Evolutionary conservation across 1,139 yeast genomes (phyloP), one percentile per base, ranked within the genome.

Genomic region (Geotrichum phurueaensis): DNA sequence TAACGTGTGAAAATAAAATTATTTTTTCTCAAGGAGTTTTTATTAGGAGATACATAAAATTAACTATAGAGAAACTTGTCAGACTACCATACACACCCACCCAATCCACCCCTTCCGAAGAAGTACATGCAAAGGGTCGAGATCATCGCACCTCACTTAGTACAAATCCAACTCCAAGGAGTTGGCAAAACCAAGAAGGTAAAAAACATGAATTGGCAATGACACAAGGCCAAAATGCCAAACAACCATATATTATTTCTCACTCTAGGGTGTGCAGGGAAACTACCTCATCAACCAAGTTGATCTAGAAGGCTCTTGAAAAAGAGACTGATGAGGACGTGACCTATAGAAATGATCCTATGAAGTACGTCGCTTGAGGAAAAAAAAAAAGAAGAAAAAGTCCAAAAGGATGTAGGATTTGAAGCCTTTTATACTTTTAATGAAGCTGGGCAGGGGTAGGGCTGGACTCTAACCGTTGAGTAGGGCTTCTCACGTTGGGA

Each of bases 321-420:
- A 25, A 88, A 94, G 96, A 89, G 60, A 48, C 58, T 36, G 86
- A 88, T 96, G 89, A 95, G 89, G 96, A 89, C 96, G 96, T 89
- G 87, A 86, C 89, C 97, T 90, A 92, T 92, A 92, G 97, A 92
- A 91, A 92, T 92, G 98, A 92, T 91, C 97, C 97, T 89, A 90
- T 85, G 89, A 85, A 85, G 89, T 85, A 85, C 88, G 89, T 59
- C 62, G 58, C 62, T 56, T 59, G 51, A 39, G 47, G 62, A 59
- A 59, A 52, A 56, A 59, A 53, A 59, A 57, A 53, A 53, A 45
- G 39, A 33, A 33, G 54, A 52, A 52, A 51, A 51, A 31, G 15
- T 10, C n/a, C 29, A 22, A 36, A 10, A 36, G 13, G 48, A 36
- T 52, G 55, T 18, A 4, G 4, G 48, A n/a, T 52, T 22, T 36